Evolutionary conservation across 1,284 basidiomycete genomes (phyloP).

Genomic region (Veloporphyrellus conicus): DNA sequence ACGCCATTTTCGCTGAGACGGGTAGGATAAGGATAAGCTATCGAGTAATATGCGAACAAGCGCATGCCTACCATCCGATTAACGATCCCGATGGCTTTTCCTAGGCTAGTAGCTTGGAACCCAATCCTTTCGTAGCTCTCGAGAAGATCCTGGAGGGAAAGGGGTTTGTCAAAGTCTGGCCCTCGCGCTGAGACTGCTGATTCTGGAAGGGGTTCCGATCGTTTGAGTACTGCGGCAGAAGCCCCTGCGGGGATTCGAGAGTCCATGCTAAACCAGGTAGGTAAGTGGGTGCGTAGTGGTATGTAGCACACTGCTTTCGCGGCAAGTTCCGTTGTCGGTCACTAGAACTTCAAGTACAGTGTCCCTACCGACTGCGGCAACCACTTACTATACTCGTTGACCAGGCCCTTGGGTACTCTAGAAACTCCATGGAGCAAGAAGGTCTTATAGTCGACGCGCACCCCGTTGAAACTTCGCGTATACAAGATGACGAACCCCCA

Average conservation of each 20-base stretch:
- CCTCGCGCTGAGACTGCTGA: constrained; percentile 76
- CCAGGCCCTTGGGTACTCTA: neutral
- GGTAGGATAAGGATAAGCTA: constrained; percentile 4
- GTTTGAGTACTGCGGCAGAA: constrained; percentile 71
- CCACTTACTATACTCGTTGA: neutral
- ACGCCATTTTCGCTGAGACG: constrained; percentile 68
- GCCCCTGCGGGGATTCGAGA: constrained; percentile 50
- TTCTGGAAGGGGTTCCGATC: constrained; percentile 74
- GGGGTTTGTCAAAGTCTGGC: constrained; percentile 49
- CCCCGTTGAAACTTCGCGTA: constrained; percentile 1
- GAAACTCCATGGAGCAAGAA: constrained; percentile 18
- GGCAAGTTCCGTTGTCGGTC: constrained; percentile 27
- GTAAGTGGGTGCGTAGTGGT: neutral
- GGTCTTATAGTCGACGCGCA: constrained; percentile 6
- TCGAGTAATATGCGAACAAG: constrained; percentile 6
- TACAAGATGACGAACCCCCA: constrained; percentile 5
- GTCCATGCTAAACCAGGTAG: constrained; percentile 18
- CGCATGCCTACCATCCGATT: constrained; percentile 71
- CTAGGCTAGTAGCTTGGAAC: constrained; percentile 92
- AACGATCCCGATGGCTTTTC: constrained; percentile 85
- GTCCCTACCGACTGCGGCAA: neutral
- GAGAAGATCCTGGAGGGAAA: neutral
- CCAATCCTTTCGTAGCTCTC: constrained; percentile 81
- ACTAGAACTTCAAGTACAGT: neutral
- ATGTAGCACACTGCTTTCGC: neutral